Base-by-base conservation (phyloP, 1,139 yeast species). In the Scheffersomyces insectosa region DNA sequence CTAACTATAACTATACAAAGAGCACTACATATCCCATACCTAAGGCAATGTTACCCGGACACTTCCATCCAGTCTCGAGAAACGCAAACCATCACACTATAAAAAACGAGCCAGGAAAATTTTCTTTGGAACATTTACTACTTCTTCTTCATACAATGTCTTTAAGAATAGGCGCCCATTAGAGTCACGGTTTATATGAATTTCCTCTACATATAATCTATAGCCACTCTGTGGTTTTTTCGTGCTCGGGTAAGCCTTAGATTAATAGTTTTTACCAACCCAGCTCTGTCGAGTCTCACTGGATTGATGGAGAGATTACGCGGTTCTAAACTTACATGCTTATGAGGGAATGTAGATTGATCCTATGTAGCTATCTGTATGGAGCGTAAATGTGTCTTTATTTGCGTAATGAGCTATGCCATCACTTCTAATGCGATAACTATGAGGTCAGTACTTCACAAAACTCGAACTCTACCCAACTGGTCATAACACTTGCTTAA, bases 211-310 rank as follows among this genome's bases (percentile, higher is more conserved):
- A 71, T 72, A 70, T 70, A 72, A 60, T 67, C 79, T 67, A 59
- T 65, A 56, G 51, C 63, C 71, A 64, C 73, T 62, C 42, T 68
- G 73, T 70, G 76, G 65, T 63, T 63, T 54, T 70, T 78, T 79
- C 88, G 95, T 86, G 95, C 95, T 86, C 90, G 93, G 93, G 93
- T 85, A 68, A 72, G 87, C 86, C 93, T 85, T 77, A 86, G 89
- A 86, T 66, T 61, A 77, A 70, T 49, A 60, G 75, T 78, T 80
- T 80, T 72, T 68, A 67, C 66, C 80, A 80, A 80, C 82, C 81
- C 70, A 45, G 63, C 60, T 66, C 59, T 69, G 87, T 80, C 88
- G 86, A 78, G 84, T 72, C 72, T 60, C 59, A 59, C 63, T 64
- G 57, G 59, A 57, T 57, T 53, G 43, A 56, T 70, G 71, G 72